phyloP scores from a whole-genome alignment of 1,284 basidiomycete species.

The Singerocomus inundabilis region DNA sequence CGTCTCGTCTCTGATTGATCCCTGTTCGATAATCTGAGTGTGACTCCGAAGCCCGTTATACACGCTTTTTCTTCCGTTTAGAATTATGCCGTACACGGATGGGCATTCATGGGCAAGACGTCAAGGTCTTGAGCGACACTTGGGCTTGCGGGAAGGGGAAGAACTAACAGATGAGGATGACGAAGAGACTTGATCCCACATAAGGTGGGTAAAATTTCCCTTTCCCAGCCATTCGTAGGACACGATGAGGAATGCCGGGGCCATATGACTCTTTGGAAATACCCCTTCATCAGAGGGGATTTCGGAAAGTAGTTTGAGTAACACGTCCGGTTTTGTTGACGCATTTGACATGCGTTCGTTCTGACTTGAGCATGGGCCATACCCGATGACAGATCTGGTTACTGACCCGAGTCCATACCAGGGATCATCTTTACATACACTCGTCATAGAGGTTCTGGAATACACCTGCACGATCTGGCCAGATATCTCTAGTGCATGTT shows the following conservation, averaged over 20 bases:
- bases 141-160: conserved; percentile 60
- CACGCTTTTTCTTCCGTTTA: conserved; percentile 80
- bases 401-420: conserved; percentile 6
- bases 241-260: conserved; percentile 71
- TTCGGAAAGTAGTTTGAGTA: conserved; percentile 29
- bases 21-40: background rate
- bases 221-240: conserved; percentile 26
- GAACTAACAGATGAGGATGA: conserved; percentile 76
- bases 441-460: background rate
- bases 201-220: conserved; percentile 15
- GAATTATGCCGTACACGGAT: conserved; percentile 81
- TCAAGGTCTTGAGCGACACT: conserved; percentile 58
- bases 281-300: conserved; percentile 1
- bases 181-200: conserved; percentile 28
- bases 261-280: conserved; percentile 69
- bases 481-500: background rate
- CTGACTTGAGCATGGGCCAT: conserved; percentile 12
- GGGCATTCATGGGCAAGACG: conserved; percentile 81
- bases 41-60: conserved; percentile 54
- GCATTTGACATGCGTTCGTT: conserved; percentile 12
- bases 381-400: background rate
- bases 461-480: background rate
- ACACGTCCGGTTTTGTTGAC: conserved; percentile 17
- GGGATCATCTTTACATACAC: background rate
- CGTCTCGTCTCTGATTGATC: conserved; percentile 33